Evolutionary conservation across 768 basidiomycete genomes (phyloP).

Genomic region (Psilocybe cyanescens): DNA sequence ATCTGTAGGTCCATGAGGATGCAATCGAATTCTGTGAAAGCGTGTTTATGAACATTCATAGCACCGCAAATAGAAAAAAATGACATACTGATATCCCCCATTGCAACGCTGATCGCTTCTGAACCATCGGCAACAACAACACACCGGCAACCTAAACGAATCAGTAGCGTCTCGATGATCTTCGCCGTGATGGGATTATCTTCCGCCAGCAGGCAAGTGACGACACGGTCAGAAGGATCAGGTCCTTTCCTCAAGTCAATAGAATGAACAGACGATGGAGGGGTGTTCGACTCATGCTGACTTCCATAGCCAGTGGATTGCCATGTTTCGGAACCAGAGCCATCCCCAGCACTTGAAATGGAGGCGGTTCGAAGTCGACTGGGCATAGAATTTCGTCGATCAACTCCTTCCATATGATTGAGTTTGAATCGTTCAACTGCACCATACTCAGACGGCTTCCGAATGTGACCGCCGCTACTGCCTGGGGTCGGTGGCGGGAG

Average conservation of each 20-base stretch:
- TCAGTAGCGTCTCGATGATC: constrained; percentile 93
- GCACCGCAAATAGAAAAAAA: constrained; percentile 11
- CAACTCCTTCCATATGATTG: constrained; percentile 75
- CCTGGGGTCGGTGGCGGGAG: constrained; percentile 75
- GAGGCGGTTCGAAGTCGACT: constrained; percentile 88
- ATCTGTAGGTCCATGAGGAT: constrained; percentile 96
- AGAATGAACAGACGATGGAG: constrained; percentile 85
- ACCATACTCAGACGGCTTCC: constrained; percentile 90
- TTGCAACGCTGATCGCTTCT: constrained; percentile 95
- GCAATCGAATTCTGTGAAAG: constrained; percentile 81
- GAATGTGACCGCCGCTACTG: constrained; percentile 59
- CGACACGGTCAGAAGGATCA: constrained; percentile 83
- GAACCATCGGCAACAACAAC: constrained; percentile 96
- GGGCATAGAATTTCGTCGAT: constrained; percentile 83
- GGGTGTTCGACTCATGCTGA: constrained; percentile 65
- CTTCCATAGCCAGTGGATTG: constrained; percentile 59
- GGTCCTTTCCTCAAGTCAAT: constrained; percentile 78
- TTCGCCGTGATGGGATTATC: constrained; percentile 98
- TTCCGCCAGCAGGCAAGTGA: constrained; percentile 93
- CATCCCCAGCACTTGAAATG: constrained; percentile 80
- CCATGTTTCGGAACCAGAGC: constrained; percentile 79
- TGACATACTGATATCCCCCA: constrained; percentile 93
- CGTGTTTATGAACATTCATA: constrained; percentile 23
- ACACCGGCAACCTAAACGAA: constrained; percentile 93
- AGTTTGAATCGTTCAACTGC: constrained; percentile 89